These are phyloP conservation scores for Colletotrichum falcatum DNA, from an alignment of 2,329 filamentous ascomycete species.

Conservation along the genomic window DNA sequence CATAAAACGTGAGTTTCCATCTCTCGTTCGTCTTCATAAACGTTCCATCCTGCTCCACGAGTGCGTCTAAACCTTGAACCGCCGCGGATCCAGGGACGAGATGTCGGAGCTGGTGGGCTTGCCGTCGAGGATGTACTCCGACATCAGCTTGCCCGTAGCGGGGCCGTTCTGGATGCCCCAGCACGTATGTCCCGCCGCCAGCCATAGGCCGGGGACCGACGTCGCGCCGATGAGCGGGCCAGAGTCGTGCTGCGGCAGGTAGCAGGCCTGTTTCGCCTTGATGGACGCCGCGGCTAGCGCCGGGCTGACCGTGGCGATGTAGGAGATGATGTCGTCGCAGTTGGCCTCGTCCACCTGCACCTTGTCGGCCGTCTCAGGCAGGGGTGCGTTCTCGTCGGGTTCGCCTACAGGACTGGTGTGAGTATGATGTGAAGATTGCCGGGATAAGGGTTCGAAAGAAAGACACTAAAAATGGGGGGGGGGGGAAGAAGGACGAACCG, in stretches of 20 bases:
- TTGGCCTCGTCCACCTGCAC: constrained; percentile 80
- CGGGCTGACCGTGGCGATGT: constrained; percentile 76
- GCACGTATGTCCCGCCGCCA: constrained; percentile 93
- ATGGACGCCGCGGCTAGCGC: constrained; percentile 76
- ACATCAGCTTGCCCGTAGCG: constrained; percentile 84
- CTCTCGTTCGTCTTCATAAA: background rate
- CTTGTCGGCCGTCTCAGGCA: constrained; percentile 80
- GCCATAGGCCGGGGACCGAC: constrained; percentile 76
- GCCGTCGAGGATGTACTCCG: constrained; percentile 82
- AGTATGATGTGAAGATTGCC: background rate
- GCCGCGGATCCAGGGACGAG: constrained; percentile 74
- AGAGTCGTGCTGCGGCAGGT: constrained; percentile 82
- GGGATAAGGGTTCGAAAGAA: background rate
- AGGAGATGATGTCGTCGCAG: constrained; percentile 88
- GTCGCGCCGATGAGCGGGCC: constrained; percentile 84
- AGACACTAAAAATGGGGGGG: background rate
- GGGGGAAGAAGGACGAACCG: constrained; percentile 60
- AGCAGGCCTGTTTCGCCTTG: constrained; percentile 87
- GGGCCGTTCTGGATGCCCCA: constrained; percentile 99
- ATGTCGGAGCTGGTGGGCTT: constrained; percentile 75
- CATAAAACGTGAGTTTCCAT: background rate
- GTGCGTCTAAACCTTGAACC: constrained; percentile 63
- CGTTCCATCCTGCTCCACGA: background rate
- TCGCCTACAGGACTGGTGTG: constrained; percentile 63
- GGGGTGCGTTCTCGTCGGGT: constrained; percentile 78